Evolutionary conservation across 768 basidiomycete genomes (phyloP).

Genomic region (Lyophyllum semitale): DNA sequence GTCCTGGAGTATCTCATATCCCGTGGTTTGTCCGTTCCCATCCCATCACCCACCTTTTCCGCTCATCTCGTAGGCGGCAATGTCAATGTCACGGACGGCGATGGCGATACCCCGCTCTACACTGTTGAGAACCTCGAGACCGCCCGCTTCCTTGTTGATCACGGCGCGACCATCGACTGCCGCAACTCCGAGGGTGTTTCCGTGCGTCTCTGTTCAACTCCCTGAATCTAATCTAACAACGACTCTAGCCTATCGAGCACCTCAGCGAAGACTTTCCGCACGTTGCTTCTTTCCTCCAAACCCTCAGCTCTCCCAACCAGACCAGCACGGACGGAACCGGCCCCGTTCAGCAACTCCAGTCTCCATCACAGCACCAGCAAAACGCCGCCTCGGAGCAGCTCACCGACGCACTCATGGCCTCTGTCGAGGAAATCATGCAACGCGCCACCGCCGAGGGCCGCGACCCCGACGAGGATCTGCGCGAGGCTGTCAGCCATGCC

Average conservation of each 20-base stretch:
- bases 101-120: slow-evolving; percentile 92
- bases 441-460: slow-evolving; percentile 55
- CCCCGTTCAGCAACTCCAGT: slow-evolving; percentile 8
- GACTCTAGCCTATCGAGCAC: slow-evolving; percentile 64
- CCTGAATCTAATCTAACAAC: slow-evolving; percentile 7
- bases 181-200: slow-evolving; percentile 75
- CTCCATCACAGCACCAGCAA: slow-evolving; percentile 67
- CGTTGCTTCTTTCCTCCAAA: slow-evolving; percentile 63
- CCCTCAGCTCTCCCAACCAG: slow-evolving; percentile 26
- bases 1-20: slow-evolving; percentile 79
- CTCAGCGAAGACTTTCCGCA: slow-evolving; percentile 72
- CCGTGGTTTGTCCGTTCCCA: slow-evolving; percentile 45
- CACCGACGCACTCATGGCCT: slow-evolving; percentile 65
- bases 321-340: slow-evolving; percentile 20
- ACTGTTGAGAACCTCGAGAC: slow-evolving; percentile 83
- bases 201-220: slow-evolving; percentile 44
- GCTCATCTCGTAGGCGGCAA: slow-evolving; percentile 62
- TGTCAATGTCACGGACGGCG: slow-evolving; percentile 82
- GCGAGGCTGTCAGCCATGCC: slow-evolving; percentile 59
- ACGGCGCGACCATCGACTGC: slow-evolving; percentile 67
- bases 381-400: slow-evolving; percentile 70
- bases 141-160: slow-evolving; percentile 75
- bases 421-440: slow-evolving; percentile 66
- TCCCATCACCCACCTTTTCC: slow-evolving; percentile 9
- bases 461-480: slow-evolving; percentile 70